These are phyloP conservation scores for Trichoderma pleuroti DNA, from an alignment of 2,329 filamentous ascomycete genomes.

Conservation along the genomic window DNA sequence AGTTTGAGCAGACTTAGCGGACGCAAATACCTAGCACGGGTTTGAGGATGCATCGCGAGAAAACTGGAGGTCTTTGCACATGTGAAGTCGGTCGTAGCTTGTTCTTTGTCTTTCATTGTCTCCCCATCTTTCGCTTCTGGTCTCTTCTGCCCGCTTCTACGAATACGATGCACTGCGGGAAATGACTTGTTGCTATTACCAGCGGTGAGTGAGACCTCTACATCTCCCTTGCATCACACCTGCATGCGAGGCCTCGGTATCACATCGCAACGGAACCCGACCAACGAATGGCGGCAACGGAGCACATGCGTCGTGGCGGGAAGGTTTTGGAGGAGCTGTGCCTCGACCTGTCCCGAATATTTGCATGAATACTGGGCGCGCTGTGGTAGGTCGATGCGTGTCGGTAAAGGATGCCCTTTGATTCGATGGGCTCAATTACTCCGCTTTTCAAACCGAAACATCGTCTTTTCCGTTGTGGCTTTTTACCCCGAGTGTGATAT, in stretches of 20 bases:
- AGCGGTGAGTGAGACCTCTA: not conserved
- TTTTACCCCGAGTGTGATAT: not conserved
- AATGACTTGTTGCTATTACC: not conserved
- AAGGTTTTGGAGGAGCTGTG: not conserved
- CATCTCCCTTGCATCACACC: not conserved
- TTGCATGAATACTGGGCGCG: not conserved
- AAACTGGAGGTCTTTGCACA: not conserved
- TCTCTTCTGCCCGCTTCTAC: not conserved
- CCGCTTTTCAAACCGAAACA: not conserved
- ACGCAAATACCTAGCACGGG: conserved; percentile 5
- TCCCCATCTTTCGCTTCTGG: not conserved
- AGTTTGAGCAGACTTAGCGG: not conserved
- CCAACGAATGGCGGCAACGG: not conserved
- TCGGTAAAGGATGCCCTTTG: not conserved
- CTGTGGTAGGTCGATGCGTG: not conserved
- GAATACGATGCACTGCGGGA: not conserved
- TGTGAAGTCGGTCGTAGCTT: not conserved
- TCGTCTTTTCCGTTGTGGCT: not conserved
- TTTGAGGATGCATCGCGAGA: not conserved
- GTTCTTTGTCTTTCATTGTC: not conserved
- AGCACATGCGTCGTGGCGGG: not conserved
- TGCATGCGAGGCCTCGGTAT: not conserved
- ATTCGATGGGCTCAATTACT: not conserved
- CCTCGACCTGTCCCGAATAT: not conserved
- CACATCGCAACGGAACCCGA: not conserved